These are phyloP conservation scores for Cryptococcus sp. DNA, from an alignment of 1,284 basidiomycete genomes.

Conservation along the genomic window DNA sequence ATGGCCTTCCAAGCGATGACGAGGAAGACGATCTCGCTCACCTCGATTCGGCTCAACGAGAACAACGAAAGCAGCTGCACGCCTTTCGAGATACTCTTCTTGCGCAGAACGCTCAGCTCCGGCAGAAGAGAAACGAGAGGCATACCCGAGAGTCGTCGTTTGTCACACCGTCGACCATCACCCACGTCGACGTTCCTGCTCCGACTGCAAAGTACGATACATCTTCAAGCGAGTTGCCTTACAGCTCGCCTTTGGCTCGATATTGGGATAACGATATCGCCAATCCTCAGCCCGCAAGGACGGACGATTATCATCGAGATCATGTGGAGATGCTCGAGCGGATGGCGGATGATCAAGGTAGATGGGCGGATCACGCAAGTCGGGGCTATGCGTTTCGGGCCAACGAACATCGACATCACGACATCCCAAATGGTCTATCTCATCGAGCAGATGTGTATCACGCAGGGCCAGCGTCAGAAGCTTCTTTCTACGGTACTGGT, in stretches of 20 bases:
- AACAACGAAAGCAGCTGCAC: background rate
- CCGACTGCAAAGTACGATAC: background rate
- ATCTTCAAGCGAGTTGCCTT: conserved; percentile 16
- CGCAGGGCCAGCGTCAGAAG: too few relatives aligned
- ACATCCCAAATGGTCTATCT: too few relatives aligned
- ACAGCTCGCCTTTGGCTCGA: conserved; percentile 20
- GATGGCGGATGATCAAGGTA: background rate
- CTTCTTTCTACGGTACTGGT: too few relatives aligned
- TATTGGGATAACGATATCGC: background rate
- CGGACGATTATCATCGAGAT: background rate
- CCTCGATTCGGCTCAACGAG: background rate
- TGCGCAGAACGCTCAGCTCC: background rate
- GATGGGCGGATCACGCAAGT: background rate
- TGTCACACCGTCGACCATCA: background rate
- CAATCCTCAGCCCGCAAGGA: background rate
- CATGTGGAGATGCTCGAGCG: background rate
- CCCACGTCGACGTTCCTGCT: background rate
- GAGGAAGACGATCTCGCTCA: background rate
- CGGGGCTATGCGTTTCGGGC: background rate
- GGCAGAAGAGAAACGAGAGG: background rate
- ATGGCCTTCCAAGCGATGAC: background rate
- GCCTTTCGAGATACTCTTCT: background rate
- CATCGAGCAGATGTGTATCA: too few relatives aligned
- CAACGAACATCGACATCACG: too few relatives aligned
- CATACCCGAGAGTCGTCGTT: background rate